These are phyloP conservation scores for Phytophthora pistaciae DNA, from an alignment of 352 stramenopile genomes.

Conservation along the genomic window DNA sequence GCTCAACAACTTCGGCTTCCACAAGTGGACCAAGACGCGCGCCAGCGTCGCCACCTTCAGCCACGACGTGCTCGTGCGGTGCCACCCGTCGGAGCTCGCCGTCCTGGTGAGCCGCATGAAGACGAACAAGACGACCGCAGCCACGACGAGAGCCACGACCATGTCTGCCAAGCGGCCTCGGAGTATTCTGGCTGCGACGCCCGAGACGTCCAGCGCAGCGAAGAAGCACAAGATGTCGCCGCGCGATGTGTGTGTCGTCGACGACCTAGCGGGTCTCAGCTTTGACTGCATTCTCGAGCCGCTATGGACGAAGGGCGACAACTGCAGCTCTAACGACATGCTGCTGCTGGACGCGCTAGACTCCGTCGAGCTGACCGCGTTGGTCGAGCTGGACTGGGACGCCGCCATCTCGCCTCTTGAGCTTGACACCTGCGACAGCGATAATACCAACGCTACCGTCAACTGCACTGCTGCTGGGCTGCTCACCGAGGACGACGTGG, in stretches of 20 bases:
- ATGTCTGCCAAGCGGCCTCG: constrained; percentile 17
- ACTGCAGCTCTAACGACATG: constrained; percentile 8
- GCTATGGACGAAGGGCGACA: constrained; percentile 5
- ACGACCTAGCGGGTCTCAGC: constrained; percentile 3
- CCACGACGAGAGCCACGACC: background rate
- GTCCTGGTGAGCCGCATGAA: constrained; percentile 23
- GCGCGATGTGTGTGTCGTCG: constrained; percentile 9
- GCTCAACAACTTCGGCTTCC: constrained; percentile 95
- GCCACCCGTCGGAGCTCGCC: constrained; percentile 36
- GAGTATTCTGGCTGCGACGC: background rate
- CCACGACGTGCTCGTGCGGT: constrained; percentile 64
- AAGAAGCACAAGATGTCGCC: constrained; percentile 34
- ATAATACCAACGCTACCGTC: too few relatives aligned
- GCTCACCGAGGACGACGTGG: constrained; percentile 21
- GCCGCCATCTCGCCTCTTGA: background rate
- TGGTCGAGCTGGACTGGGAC: constrained; percentile 30
- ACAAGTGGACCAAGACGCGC: constrained; percentile 87
- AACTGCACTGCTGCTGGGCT: background rate
- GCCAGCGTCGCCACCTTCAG: constrained; percentile 85
- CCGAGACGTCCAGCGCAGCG: background rate
- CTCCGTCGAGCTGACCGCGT: constrained; percentile 18
- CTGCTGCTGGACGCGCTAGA: constrained; percentile 17
- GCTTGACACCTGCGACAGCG: too few relatives aligned
- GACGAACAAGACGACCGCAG: background rate
- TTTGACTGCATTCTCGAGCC: constrained; percentile 2